Evolutionary conservation across 805 yeast genomes (phyloP).

Genomic region (Candida ponderosae): DNA sequence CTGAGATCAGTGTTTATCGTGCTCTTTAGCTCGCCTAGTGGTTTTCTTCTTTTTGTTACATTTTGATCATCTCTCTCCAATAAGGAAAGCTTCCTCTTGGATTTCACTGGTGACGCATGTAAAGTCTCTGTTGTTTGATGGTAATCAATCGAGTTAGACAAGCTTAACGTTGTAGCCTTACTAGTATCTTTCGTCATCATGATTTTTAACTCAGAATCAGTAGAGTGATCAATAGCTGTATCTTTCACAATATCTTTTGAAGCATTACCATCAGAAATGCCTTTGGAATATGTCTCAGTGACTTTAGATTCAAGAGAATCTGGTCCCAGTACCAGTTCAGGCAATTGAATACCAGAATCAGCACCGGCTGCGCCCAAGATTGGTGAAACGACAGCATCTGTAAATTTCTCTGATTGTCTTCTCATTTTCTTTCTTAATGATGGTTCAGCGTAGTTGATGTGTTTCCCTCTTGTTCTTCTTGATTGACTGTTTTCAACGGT

Average conservation of each 20-base stretch:
- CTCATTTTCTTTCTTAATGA: constrained; percentile 64
- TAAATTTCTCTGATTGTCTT: constrained; percentile 49
- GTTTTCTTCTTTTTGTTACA: constrained; percentile 21
- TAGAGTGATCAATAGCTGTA: no score
- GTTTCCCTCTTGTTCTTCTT: constrained; percentile 43
- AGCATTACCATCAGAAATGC: no score
- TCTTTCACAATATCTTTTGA: no score
- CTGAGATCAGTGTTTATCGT: neutral
- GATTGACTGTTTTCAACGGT: constrained; percentile 10
- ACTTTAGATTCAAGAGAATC: no score
- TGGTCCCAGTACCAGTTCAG: constrained; percentile 22
- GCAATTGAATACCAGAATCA: constrained; percentile 23
- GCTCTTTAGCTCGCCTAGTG: constrained; percentile 7
- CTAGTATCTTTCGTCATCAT: no score
- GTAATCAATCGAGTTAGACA: no score
- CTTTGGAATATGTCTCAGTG: no score
- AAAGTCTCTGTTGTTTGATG: no score
- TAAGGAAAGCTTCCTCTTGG: constrained; percentile 6
- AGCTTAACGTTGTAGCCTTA: no score
- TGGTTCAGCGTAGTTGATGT: constrained; percentile 61
- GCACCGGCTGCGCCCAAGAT: constrained; percentile 17
- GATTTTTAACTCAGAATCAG: no score
- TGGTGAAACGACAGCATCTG: constrained; percentile 46
- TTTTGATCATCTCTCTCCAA: constrained; percentile 14
- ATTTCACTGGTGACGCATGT: constrained; percentile 7